Conservation (phyloP, 2,329 filamentous ascomycete genomes). For the Leptosphaerulina australis region DNA sequence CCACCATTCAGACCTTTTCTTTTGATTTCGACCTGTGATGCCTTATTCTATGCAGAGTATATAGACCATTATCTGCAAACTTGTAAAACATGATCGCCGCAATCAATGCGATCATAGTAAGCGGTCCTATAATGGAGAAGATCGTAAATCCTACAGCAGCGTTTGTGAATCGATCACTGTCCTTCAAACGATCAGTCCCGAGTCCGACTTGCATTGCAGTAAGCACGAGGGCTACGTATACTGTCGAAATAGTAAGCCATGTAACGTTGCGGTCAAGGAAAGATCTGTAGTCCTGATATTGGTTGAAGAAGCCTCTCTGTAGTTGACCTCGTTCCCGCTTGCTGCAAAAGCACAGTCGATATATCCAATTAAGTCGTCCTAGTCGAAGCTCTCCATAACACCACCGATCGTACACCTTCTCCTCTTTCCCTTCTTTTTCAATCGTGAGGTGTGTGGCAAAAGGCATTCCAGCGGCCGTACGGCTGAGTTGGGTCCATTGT, state of each 20-base stretch:
- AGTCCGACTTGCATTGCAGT: slow-evolving; percentile 38
- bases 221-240: slow-evolving; percentile 35
- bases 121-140: slow-evolving; percentile 31
- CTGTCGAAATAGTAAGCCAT: slow-evolving; percentile 32
- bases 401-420: not conserved
- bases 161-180: slow-evolving; percentile 28
- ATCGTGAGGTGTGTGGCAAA: too few species aligned
- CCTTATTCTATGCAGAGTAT: not conserved
- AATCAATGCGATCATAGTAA: slow-evolving; percentile 1
- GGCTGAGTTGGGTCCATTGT: not conserved
- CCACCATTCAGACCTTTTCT: too few species aligned
- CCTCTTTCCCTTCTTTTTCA: not conserved
- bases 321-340: slow-evolving; percentile 7
- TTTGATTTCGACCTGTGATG: too few species aligned
- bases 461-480: not conserved
- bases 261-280: slow-evolving; percentile 33
- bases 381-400: slow-evolving; percentile 33
- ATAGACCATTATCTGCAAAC: not conserved
- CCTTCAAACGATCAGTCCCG: slow-evolving; percentile 19
- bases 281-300: slow-evolving; percentile 32
- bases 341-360: slow-evolving; percentile 21
- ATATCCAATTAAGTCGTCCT: slow-evolving; percentile 36
- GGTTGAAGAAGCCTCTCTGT: slow-evolving; percentile 23
- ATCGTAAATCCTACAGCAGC: slow-evolving; percentile 30
- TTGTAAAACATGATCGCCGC: not conserved